Evolutionary conservation across 345 rosid genomes (phyloP).

Genomic region (Gossypium anomalum): DNA sequence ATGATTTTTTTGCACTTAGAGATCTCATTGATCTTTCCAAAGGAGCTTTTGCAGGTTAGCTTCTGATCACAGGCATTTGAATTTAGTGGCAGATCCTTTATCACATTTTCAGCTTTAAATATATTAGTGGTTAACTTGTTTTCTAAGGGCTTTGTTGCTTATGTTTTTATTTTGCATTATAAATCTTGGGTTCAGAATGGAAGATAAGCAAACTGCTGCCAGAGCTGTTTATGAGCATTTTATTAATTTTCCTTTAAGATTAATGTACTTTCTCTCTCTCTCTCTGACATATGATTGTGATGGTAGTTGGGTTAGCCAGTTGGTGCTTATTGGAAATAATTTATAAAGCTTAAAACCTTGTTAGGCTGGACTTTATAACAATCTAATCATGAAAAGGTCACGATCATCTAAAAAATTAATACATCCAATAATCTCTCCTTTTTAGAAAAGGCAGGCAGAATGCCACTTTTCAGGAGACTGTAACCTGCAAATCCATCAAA

Average conservation of each 20-base stretch:
- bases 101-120: background rate
- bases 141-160: background rate
- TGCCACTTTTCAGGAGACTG: slow-evolving; percentile 8
- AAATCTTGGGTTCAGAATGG: background rate
- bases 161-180: background rate
- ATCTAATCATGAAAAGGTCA: background rate
- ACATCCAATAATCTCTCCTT: background rate
- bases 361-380: background rate
- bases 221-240: background rate
- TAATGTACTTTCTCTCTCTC: background rate
- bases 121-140: background rate
- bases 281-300: background rate
- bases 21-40: slow-evolving; percentile 95
- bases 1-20: slow-evolving; percentile 81
- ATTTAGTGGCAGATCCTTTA: background rate
- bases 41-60: slow-evolving; percentile 92
- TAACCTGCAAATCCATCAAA: slow-evolving; percentile 12
- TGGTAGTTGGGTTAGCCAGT: slow-evolving; percentile 2
- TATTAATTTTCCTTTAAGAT: background rate
- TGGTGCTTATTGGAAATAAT: background rate
- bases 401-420: background rate
- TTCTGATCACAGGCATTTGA: slow-evolving; percentile 13
- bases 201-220: background rate
- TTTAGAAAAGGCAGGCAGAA: background rate
- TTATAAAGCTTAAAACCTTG: background rate